Conservation (phyloP, 805 yeast species). For the Helenozyma rhizophorensis region DNA sequence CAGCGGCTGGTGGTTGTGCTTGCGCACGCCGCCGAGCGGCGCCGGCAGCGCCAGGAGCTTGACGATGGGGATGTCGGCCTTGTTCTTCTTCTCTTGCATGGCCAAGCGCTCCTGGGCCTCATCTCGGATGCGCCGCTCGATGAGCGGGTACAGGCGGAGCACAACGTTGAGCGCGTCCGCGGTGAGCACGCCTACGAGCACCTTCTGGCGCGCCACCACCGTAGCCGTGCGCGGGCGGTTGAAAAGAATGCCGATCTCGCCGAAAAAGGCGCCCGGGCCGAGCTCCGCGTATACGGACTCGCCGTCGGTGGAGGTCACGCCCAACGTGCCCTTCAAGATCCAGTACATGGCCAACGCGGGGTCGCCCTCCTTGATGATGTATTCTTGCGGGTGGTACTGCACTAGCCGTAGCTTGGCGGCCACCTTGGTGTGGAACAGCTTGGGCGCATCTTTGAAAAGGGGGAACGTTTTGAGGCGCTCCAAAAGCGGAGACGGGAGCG, state of each 20-base stretch:
- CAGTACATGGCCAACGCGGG: constrained; percentile 75
- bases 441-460: constrained; percentile 64
- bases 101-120: constrained; percentile 77
- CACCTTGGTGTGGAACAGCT: constrained; percentile 55
- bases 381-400: constrained; percentile 64
- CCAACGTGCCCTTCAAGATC: constrained; percentile 71
- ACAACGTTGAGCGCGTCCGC: constrained; percentile 58
- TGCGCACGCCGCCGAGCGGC: constrained; percentile 6
- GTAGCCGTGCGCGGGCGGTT: constrained; percentile 78
- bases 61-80: constrained; percentile 34
- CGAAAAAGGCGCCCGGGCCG: constrained; percentile 66
- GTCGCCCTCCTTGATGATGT: constrained; percentile 67
- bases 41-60: constrained; percentile 14
- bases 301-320: constrained; percentile 75
- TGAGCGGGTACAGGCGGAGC: constrained; percentile 56
- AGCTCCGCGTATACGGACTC: constrained; percentile 71
- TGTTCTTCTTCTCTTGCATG: constrained; percentile 59
- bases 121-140: constrained; percentile 67
- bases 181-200: constrained; percentile 64
- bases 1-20: constrained; percentile 3
- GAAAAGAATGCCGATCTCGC: constrained; percentile 74
- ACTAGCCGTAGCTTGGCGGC: constrained; percentile 54
- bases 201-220: constrained; percentile 64
- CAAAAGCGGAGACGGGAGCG: constrained; percentile 50
- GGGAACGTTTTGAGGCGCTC: constrained; percentile 55